Base-by-base conservation (phyloP, 768 basidiomycete genomes). In the Fistulinella prunicolor region DNA sequence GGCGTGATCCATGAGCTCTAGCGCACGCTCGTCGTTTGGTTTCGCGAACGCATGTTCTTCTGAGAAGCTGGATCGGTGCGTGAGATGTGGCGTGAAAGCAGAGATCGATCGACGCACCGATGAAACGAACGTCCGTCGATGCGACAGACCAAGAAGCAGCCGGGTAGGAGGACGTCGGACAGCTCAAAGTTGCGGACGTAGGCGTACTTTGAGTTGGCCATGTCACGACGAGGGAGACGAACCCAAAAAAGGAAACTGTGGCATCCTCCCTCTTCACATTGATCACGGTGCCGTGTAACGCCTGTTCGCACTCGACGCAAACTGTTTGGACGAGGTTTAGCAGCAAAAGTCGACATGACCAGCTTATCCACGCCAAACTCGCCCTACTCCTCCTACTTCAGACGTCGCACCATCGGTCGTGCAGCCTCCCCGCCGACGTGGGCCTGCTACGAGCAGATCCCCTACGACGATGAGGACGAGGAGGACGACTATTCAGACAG, bases 51-150 rank as follows among this genome's bases (percentile, higher is more conserved):
- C 64, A 60, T 99, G 94, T 21, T 74, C 73, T 13, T 90, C 88
- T 1, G 94, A 87, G 62, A 99, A 92, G 40, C 93, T 95, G 56
- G 32, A 12, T 34, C 6, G 7, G 12, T 16, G 32, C 5, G 12
- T 12, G 16, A 16, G 16, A 5, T 4, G 12, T 8, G 32, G 5
- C 32, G 16, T 8, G 16, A 12, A 34, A 16, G 32, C 4, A 8
- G 32, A 16, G 16, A 16, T 6, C 32, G 32, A 28, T 5, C 6
- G 10, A 58, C 74, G 46, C 52, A 94, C 94, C 86, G 82, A 70
- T 97, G 94, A 62, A 99, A 99, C 0, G 86, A 82, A 57, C 92
- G 90, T 1, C 96, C 96, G 62, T 99, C 96, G 16, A 99, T 64
- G 1, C 96, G 83, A 44, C 93, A 77, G 20, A 98, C 72, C 56